phyloP scores from a whole-genome alignment of 768 basidiomycete species.

The Gautieria morchelliformis region DNA sequence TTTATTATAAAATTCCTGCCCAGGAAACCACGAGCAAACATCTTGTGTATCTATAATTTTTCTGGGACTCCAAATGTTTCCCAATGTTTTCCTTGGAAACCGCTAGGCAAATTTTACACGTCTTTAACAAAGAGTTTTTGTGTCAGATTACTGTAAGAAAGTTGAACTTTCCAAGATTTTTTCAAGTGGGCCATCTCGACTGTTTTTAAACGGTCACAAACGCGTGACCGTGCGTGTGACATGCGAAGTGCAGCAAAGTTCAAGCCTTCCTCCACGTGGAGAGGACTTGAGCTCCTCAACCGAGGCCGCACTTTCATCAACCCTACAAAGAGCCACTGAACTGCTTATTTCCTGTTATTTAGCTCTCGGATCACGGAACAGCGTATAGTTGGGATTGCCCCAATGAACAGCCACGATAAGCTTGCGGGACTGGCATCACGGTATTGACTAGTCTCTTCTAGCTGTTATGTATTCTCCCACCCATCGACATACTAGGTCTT shows the following conservation, averaged over 20 bases:
- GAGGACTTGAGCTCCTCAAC: neutral
- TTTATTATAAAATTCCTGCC: no score
- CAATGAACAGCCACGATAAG: neutral
- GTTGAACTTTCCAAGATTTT: no score
- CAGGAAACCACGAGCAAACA: no score
- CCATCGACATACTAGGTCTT: neutral
- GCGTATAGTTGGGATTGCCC: neutral
- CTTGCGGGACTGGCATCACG: neutral
- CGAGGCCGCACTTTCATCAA: neutral
- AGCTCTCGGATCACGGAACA: neutral
- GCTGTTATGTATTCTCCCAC: neutral
- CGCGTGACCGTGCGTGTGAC: no score
- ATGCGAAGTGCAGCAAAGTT: neutral
- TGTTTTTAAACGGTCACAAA: no score
- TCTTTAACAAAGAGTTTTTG: no score
- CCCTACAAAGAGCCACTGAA: neutral
- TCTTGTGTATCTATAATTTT: no score
- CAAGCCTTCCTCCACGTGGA: neutral
- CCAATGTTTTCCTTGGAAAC: no score
- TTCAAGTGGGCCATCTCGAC: no score
- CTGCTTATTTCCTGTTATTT: neutral
- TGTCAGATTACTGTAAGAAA: no score
- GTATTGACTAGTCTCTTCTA: neutral
- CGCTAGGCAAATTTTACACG: no score
- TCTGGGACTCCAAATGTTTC: no score